phyloP scores from a whole-genome alignment of 441 rosid genomes.

The Erodium trifolium region DNA sequence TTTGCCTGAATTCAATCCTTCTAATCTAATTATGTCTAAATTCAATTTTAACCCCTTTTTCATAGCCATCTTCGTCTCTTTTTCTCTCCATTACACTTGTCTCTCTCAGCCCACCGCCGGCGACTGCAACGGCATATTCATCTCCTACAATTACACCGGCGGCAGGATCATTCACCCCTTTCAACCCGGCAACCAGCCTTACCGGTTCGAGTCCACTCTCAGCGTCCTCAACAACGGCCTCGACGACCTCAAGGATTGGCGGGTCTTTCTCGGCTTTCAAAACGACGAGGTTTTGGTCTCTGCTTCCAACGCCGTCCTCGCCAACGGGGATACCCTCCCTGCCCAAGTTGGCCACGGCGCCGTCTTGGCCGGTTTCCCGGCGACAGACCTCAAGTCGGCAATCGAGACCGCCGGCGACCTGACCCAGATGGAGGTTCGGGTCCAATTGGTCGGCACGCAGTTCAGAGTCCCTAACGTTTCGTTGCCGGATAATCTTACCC shows the following conservation, averaged over 20 bases:
- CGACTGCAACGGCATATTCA: conserved; percentile 34
- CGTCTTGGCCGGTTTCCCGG: conserved; percentile 34
- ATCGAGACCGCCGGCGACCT: conserved; percentile 45
- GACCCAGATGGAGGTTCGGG: conserved; percentile 28
- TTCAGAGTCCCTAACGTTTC: conserved; percentile 32
- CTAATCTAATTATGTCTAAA: conserved; percentile 15
- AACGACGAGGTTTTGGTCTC: conserved; percentile 39
- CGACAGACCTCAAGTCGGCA: conserved; percentile 38
- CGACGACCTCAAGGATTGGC: conserved; percentile 45
- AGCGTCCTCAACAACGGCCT: conserved; percentile 43
- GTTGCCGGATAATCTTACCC: conserved; percentile 34
- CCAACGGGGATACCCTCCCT: conserved; percentile 37
- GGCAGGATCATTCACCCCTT: conserved; percentile 38
- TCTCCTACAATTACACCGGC: conserved; percentile 31
- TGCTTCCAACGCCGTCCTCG: conserved; percentile 27
- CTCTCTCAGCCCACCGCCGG: conserved; percentile 28
- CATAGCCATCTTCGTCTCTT: conserved; percentile 15
- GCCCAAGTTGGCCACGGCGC: conserved; percentile 40
- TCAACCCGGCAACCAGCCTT: conserved; percentile 39
- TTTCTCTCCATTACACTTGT: conserved; percentile 9
- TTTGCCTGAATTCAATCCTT: neutral
- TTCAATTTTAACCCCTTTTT: neutral
- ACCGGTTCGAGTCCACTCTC: conserved; percentile 41
- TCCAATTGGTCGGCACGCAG: conserved; percentile 39
- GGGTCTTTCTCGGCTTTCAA: conserved; percentile 42